Evolutionary conservation across 2,329 filamentous ascomycete genomes (phyloP).

Genomic region (Zasmidium angulare): DNA sequence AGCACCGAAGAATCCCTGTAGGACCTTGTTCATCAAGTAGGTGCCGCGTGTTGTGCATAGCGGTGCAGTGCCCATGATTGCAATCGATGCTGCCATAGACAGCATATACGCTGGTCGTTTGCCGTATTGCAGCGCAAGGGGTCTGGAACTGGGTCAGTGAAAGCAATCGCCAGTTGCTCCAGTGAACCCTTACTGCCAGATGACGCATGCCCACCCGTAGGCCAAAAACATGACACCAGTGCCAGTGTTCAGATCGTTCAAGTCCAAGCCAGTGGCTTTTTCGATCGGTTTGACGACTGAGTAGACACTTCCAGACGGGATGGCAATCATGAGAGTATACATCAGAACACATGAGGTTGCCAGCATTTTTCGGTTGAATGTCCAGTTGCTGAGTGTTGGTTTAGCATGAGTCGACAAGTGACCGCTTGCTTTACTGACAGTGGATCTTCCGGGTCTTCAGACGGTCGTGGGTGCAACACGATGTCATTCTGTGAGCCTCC

Average conservation of each 20-base stretch:
- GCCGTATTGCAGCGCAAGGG: slow-evolving; percentile 53
- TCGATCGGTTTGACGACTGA: slow-evolving; percentile 51
- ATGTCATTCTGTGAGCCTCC: slow-evolving; percentile 37
- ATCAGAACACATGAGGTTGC: slow-evolving; percentile 41
- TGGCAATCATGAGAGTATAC: slow-evolving; percentile 51
- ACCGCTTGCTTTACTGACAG: slow-evolving; percentile 21
- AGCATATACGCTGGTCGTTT: slow-evolving; percentile 49
- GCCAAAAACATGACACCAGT: slow-evolving; percentile 54
- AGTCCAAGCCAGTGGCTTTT: slow-evolving; percentile 46
- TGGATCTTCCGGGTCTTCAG: slow-evolving; percentile 47
- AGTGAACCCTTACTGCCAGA: no score
- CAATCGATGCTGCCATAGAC: slow-evolving; percentile 42
- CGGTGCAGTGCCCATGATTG: slow-evolving; percentile 44
- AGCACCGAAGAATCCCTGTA: slow-evolving; percentile 50
- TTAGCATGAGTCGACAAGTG: neutral
- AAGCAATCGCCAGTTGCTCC: no score
- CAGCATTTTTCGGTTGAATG: slow-evolving; percentile 42
- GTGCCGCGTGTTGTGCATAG: slow-evolving; percentile 47
- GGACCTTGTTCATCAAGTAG: slow-evolving; percentile 48
- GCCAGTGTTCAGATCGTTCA: slow-evolving; percentile 47
- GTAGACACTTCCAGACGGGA: slow-evolving; percentile 50
- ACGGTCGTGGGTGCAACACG: slow-evolving; percentile 42
- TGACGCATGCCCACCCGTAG: slow-evolving; percentile 51
- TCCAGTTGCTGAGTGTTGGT: slow-evolving; percentile 39
- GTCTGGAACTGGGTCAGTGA: no score